Conservation (phyloP, 768 basidiomycete genomes). For the Leccinum pellstonianum region DNA sequence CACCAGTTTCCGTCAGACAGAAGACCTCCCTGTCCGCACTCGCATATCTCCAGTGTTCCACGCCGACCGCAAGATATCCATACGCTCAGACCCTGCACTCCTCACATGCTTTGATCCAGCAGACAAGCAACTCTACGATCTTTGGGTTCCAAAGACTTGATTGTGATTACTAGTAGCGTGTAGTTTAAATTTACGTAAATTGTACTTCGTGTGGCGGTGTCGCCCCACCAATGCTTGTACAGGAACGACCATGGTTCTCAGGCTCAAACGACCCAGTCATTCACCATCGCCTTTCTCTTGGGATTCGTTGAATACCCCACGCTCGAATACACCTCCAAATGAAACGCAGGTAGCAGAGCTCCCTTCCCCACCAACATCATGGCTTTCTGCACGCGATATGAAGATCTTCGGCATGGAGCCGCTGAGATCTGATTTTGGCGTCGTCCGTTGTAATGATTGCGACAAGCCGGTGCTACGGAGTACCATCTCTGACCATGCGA, state of each 20-base stretch:
- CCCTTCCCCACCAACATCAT: constrained; percentile 76
- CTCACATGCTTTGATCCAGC: constrained; percentile 72
- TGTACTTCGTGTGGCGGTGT: background rate
- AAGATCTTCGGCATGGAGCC: constrained; percentile 81
- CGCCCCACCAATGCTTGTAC: background rate
- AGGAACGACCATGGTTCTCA: constrained; percentile 39
- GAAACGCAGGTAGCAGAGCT: constrained; percentile 42
- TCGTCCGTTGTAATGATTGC: constrained; percentile 79
- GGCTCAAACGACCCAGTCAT: constrained; percentile 42
- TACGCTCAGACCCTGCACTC: constrained; percentile 66
- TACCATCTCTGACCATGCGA: constrained; percentile 70
- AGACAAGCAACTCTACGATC: constrained; percentile 74
- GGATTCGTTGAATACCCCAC: constrained; percentile 42
- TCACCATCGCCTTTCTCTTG: constrained; percentile 63
- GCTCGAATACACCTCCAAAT: constrained; percentile 30
- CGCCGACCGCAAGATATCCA: constrained; percentile 39
- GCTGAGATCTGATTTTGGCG: constrained; percentile 61
- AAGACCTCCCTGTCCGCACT: constrained; percentile 19
- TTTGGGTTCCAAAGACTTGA: constrained; percentile 59
- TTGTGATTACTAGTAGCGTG: background rate
- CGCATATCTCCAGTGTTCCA: constrained; percentile 22
- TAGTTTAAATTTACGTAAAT: constrained; percentile 22
- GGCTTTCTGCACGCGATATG: constrained; percentile 87
- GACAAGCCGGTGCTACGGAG: constrained; percentile 77
- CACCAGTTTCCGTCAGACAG: constrained; percentile 20